Conservation (phyloP, 192 early-diverging fungal species). For the Coemansia sp. region DNA sequence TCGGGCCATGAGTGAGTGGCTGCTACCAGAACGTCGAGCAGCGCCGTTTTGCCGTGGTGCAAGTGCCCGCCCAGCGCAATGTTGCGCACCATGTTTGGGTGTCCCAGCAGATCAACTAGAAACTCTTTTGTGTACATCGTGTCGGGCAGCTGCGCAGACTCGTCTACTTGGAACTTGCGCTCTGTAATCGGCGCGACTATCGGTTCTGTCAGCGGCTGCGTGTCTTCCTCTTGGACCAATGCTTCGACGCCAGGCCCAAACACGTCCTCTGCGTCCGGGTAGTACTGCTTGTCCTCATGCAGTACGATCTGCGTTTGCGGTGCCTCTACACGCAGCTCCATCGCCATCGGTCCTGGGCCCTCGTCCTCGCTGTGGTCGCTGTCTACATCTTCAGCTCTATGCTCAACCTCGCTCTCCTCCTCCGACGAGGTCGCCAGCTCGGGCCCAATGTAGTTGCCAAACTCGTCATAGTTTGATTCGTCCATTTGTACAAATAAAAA, state of each 20-base stretch:
- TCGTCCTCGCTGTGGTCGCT: conserved; percentile 24
- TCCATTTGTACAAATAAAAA: conserved; percentile 59
- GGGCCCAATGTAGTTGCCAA: conserved; percentile 99
- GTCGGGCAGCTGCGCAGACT: conserved; percentile 75
- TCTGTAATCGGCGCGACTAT: conserved; percentile 89
- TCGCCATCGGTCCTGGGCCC: conserved; percentile 22
- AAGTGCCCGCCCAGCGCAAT: conserved; percentile 91
- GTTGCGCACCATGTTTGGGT: conserved; percentile 83
- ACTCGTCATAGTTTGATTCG: conserved; percentile 82
- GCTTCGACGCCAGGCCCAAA: conserved; percentile 94
- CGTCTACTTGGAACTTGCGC: conserved; percentile 81
- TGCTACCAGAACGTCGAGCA: conserved; percentile 89
- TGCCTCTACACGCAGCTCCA: conserved; percentile 33
- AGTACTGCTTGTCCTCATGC: conserved; percentile 99
- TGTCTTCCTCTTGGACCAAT: conserved; percentile 97
- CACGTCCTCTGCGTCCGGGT: conserved; percentile 94
- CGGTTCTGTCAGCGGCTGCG: conserved; percentile 91
- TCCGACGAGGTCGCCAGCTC: conserved; percentile 71
- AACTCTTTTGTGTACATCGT: conserved; percentile 91
- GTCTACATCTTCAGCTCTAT: conserved; percentile 4
- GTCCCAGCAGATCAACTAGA: conserved; percentile 76
- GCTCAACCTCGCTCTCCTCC: conserved; percentile 54
- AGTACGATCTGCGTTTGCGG: conserved; percentile 77
- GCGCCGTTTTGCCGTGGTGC: conserved; percentile 95
- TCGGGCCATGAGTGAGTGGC: conserved; percentile 78